phyloP scores from a whole-genome alignment of 108 stramenopile species.

The Nitzschia sp. region DNA sequence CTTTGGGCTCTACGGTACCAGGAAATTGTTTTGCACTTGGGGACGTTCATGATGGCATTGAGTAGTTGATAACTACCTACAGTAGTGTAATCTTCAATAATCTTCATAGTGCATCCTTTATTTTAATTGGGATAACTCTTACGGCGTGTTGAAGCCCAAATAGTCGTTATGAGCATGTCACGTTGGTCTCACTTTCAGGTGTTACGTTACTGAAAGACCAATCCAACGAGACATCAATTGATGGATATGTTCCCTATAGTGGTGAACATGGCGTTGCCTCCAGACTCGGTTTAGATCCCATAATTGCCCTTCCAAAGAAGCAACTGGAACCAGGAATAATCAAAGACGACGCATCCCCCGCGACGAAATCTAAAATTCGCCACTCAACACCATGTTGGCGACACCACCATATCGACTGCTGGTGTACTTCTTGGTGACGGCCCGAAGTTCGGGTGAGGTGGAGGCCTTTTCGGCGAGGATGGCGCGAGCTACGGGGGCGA shows the following conservation, averaged over 20 bases:
- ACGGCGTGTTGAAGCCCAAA: slow-evolving; percentile 1
- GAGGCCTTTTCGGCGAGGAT: slow-evolving; percentile 61
- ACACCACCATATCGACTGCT: slow-evolving; percentile 78
- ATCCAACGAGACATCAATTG: no score
- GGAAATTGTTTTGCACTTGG: no score
- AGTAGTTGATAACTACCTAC: no score
- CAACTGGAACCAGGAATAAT: slow-evolving; percentile 1
- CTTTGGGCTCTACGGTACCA: no score
- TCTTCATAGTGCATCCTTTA: slow-evolving; percentile 7
- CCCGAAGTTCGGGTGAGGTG: slow-evolving; percentile 63
- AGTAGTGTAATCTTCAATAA: no score
- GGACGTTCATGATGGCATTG: no score
- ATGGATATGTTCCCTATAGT: no score
- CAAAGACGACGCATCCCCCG: background rate
- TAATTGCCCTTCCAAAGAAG: slow-evolving; percentile 31
- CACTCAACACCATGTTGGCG: slow-evolving; percentile 53
- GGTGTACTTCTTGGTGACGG: slow-evolving; percentile 89
- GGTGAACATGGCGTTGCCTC: no score
- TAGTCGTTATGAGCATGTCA: background rate
- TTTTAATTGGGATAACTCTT: slow-evolving; percentile 6
- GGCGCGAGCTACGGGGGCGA: slow-evolving; percentile 76
- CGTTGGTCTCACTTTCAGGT: background rate
- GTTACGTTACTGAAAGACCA: no score
- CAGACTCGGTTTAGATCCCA: background rate
- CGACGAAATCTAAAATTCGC: slow-evolving; percentile 38